Base-by-base conservation (phyloP, 2,329 filamentous ascomycete genomes). In the Stemphylium beticola region DNA sequence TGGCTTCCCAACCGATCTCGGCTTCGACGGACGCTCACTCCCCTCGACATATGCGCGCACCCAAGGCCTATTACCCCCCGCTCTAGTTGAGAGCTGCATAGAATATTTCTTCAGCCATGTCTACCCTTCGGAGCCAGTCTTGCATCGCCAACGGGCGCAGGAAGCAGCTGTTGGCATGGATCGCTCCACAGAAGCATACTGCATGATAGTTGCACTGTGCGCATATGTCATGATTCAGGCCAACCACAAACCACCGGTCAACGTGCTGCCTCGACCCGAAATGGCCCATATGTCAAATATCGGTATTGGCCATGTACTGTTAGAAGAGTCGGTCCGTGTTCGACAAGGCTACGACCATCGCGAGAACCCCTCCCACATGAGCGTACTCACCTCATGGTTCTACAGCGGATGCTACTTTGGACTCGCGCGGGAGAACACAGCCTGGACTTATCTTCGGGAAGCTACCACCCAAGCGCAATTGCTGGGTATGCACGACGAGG, bases 331-430 rank as follows among this genome's bases (percentile, higher is more conserved):
- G 41, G 78, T 85, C 14, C 77, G 81, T 3, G 80, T 83, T 18
- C 78, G 85, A 18, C 83, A 83, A 65, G 76, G 76, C 18, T 83
- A 83, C 69, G 82, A 87, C 65, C 85, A 85, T 57, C 76, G 84
- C 40, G 84, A 86, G 62, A 81, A 80, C 44, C 77, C 81, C 10
- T 82, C 82, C 0, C 72, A 85, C 7, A 77, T 76, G 49, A 83
- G 83, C 2, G 80, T 87, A n/a, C 81, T 86, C 39, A 86, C 84
- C 3, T 86, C 84, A 0, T 87, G 85, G 72, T 85, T 86, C 73
- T 78, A 86, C 40, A 85, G 82, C 44, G 84, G 83, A 0, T 82
- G 82, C 55, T 85, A 84, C 63, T 86, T 86, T 66, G 85, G 85
- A 61, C 78, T 87, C 39, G 85, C 85, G 58, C 82, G 84, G 65